These are phyloP conservation scores for Eucalyptus guilfoylei DNA, from an alignment of 345 rosid species.

Conservation along the genomic window DNA sequence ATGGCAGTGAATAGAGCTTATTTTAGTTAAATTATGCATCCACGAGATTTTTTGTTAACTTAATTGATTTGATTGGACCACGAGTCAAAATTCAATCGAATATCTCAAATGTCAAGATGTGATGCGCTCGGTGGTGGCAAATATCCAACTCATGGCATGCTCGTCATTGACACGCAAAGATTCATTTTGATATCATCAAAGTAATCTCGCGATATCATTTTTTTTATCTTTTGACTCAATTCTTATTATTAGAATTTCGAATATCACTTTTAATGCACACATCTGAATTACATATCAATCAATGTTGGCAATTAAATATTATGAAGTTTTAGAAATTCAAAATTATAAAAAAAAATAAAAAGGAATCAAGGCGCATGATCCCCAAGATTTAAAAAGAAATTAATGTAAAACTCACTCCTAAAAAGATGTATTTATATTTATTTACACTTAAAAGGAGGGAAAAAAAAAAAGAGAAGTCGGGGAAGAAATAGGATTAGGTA, in stretches of 20 bases:
- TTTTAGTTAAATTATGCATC: not conserved
- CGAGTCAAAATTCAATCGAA: accelerated
- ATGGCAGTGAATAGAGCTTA: not conserved
- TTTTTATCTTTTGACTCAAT: not conserved
- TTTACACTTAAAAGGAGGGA: not conserved
- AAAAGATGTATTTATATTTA: not conserved
- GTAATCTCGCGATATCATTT: accelerated
- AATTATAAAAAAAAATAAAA: not conserved
- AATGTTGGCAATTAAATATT: not conserved
- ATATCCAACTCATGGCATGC: not conserved
- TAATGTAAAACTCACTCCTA: not conserved
- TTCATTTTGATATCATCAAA: not conserved
- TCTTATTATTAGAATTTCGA: accelerated
- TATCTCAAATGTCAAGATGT: not conserved
- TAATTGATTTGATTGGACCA: not conserved
- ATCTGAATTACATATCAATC: accelerated
- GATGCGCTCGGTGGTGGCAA: accelerated
- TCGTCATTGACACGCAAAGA: accelerated
- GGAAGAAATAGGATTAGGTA: not conserved
- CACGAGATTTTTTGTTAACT: not conserved
- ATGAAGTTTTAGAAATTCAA: not conserved
- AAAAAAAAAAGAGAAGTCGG: accelerated
- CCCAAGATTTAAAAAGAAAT: not conserved
- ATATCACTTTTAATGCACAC: not conserved
- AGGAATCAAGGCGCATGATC: not conserved